Evolutionary conservation across 345 rosid species (phyloP).

Genomic region (Boechera stricta): DNA sequence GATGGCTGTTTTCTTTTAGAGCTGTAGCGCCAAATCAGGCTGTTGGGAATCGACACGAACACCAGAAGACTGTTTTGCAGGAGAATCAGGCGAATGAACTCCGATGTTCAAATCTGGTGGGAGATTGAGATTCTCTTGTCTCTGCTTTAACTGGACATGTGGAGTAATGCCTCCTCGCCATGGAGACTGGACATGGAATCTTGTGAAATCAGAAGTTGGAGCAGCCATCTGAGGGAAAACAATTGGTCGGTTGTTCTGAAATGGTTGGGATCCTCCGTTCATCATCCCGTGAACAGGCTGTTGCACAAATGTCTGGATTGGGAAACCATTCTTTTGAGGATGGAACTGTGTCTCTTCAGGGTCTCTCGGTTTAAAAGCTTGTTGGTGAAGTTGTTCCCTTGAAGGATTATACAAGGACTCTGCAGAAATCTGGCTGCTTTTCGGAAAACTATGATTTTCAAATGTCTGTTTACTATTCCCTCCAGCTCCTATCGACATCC

Average conservation of each 20-base stretch:
- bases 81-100: slow-evolving; percentile 89
- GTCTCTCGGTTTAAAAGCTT: slow-evolving; percentile 51
- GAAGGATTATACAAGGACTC: slow-evolving; percentile 69
- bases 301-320: slow-evolving; percentile 62
- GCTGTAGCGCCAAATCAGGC: slow-evolving; percentile 95
- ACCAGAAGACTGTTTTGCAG: slow-evolving; percentile 76
- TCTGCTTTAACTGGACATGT: slow-evolving; percentile 60
- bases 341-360: slow-evolving; percentile 59
- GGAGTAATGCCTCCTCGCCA: slow-evolving; percentile 65
- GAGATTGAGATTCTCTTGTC: slow-evolving; percentile 60
- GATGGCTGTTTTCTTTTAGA: slow-evolving; percentile 43
- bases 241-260: slow-evolving; percentile 45
- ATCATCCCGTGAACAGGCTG: slow-evolving; percentile 49
- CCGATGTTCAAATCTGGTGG: slow-evolving; percentile 93
- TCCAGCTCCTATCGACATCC: slow-evolving; percentile 88
- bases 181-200: slow-evolving; percentile 66
- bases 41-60: slow-evolving; percentile 81
- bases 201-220: slow-evolving; percentile 58
- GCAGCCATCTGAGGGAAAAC: slow-evolving; percentile 59
- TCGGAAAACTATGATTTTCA: slow-evolving; percentile 55
- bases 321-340: slow-evolving; percentile 57
- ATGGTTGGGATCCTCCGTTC: slow-evolving; percentile 54
- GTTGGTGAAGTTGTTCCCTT: slow-evolving; percentile 59
- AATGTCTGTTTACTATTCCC: slow-evolving; percentile 57
- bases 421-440: slow-evolving; percentile 59